phyloP scores from a whole-genome alignment of 495 filamentous ascomycete genomes.

The Pseudoneurospora amorphoporcata region DNA sequence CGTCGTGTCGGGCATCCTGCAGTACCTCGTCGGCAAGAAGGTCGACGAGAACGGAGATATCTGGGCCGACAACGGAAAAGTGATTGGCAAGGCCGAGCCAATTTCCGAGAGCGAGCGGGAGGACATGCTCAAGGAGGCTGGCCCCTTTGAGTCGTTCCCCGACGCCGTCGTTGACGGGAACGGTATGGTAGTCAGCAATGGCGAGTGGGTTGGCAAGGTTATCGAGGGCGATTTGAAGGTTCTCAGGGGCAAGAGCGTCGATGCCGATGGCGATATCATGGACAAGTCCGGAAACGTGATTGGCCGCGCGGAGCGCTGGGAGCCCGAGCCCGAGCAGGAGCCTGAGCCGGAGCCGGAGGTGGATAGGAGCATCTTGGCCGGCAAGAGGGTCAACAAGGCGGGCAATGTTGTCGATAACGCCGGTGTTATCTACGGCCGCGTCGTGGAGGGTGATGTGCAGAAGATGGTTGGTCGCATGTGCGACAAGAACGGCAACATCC shows the following conservation, averaged over 20 bases:
- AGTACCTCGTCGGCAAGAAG: conserved; percentile 57
- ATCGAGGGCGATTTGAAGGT: conserved; percentile 67
- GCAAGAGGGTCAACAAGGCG: conserved; percentile 76
- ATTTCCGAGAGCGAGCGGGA: conserved; percentile 65
- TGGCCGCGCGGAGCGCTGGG: conserved; percentile 71
- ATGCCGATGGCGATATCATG: conserved; percentile 75
- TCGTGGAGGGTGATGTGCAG: conserved; percentile 61
- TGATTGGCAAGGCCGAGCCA: conserved; percentile 63
- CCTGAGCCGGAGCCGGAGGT: conserved; percentile 36
- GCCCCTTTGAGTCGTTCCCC: conserved; percentile 67
- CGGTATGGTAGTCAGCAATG: conserved; percentile 62
- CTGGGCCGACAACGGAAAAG: conserved; percentile 61
- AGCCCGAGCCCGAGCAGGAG: conserved; percentile 49
- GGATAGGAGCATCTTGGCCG: conserved; percentile 63
- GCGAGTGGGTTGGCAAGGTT: conserved; percentile 59
- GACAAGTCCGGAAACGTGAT: conserved; percentile 72
- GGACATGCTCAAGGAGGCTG: conserved; percentile 45
- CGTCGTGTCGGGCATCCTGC: conserved; percentile 55
- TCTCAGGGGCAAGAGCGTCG: conserved; percentile 65
- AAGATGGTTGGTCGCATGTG: conserved; percentile 69
- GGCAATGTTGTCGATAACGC: conserved; percentile 71
- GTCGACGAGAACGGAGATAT: conserved; percentile 64
- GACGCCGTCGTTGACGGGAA: conserved; percentile 57
- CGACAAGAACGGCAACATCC: conserved; percentile 71
- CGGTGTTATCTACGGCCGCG: conserved; percentile 65